Evolutionary conservation across 495 filamentous ascomycete species (phyloP).

Genomic region (Penicillium atrosanguineum): DNA sequence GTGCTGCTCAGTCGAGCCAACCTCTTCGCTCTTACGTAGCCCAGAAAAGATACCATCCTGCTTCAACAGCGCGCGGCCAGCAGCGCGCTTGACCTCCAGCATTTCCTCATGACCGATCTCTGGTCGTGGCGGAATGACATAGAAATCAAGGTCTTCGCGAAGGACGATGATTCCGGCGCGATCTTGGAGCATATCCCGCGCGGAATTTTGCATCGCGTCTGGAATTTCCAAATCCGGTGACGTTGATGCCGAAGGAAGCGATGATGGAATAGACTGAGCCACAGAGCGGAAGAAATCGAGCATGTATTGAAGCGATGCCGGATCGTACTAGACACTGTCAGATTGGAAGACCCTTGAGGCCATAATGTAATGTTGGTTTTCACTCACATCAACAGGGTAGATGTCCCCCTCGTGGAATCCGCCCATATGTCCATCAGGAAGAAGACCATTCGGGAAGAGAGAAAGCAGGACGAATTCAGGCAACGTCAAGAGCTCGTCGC

Average conservation of each 20-base stretch:
- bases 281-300: slow-evolving; percentile 97
- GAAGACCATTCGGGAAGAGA: slow-evolving; percentile 95
- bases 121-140: slow-evolving; percentile 84
- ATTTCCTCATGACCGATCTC: slow-evolving; percentile 88
- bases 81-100: slow-evolving; percentile 95
- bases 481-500: slow-evolving; percentile 91
- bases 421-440: slow-evolving; percentile 95
- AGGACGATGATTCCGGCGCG: slow-evolving; percentile 97
- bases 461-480: slow-evolving; percentile 98
- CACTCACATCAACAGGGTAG: slow-evolving; percentile 93
- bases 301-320: slow-evolving; percentile 96
- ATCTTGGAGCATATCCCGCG: slow-evolving; percentile 76
- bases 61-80: slow-evolving; percentile 76
- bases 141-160: slow-evolving; percentile 96
- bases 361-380: not conserved
- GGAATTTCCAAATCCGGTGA: slow-evolving; percentile 63
- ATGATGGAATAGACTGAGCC: slow-evolving; percentile 84
- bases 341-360: slow-evolving; percentile 39
- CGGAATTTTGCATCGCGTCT: slow-evolving; percentile 65
- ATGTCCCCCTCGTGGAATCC: slow-evolving; percentile 90
- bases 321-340: slow-evolving; percentile 83
- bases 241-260: slow-evolving; percentile 58
- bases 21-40: slow-evolving; percentile 88
- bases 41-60: slow-evolving; percentile 98
- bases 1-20: slow-evolving; percentile 96